Base-by-base conservation (phyloP, 805 yeast genomes). In the Alloascoidea hylecoeti region DNA sequence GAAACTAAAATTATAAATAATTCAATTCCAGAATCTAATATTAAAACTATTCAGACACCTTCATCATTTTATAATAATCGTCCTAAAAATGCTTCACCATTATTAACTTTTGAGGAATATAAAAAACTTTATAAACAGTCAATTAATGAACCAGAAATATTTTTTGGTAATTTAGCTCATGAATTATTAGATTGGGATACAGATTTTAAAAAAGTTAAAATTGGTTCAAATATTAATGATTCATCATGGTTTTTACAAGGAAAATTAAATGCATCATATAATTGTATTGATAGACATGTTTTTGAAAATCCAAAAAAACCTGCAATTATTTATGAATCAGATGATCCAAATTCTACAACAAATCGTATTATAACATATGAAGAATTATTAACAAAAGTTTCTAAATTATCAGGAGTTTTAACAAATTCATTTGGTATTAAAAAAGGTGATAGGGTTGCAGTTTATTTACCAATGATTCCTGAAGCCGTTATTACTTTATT, bases 401-500 rank as follows among this genome's bases (percentile, higher is more conserved):
- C 81, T 46, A 77, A 80, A 53, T 76, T 86, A 49, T 95, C 97
- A 9, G 88, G 81, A 49, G 79, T 84, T 34, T 70, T 92, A 56
- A n/a, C n/a, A n/a, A 64, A 70, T 45, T 69, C 77, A 41, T 76
- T 86, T 72, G 98, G 98, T 41, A 89, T 89, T 48, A 64, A 69
- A 49, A 83, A 84, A 60, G 98, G 98, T 54, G 98, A 89, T 55
- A 82, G 94, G 17, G 97, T 89, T 41, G 97, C 96, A 37, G 82
- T 89, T 42, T 89, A 89, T 61, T 65, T 89, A 56, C 98, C 98
- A 53, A 89, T 92, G 98, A 88, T 88, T 44, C 94, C 97, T 37
- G 95, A 88, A 63, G 96, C 96, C 15, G 66, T 92, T 44, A 75
- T 92, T 41, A 81, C 98, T n/a, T 74, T 89, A 72, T 68, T 89